Evolutionary conservation across 768 basidiomycete species (phyloP).

Genomic region (Xanthoconium purpureum): DNA sequence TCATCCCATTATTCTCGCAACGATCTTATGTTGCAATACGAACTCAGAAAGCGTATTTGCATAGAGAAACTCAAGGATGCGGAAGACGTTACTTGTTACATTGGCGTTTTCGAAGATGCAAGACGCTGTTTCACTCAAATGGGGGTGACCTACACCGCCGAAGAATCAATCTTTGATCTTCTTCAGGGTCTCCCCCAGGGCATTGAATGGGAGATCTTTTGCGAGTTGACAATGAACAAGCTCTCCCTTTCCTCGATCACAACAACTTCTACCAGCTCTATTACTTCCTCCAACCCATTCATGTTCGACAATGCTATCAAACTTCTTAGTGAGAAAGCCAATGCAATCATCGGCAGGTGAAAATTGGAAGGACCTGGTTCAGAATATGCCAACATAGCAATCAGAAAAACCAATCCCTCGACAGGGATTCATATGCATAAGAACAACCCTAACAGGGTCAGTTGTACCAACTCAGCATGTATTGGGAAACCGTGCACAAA

Average conservation of each 20-base stretch:
- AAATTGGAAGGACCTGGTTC: neutral
- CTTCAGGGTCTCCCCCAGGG: neutral
- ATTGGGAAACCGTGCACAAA: no score
- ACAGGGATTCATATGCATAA: no score
- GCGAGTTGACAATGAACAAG: neutral
- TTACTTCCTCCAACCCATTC: no score
- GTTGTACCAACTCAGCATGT: no score
- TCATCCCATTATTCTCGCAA: rapidly evolving
- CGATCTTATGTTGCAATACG: neutral
- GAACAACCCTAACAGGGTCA: no score
- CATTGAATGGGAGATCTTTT: neutral
- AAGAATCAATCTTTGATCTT: neutral
- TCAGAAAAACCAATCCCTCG: no score
- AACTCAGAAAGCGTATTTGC: rapidly evolving
- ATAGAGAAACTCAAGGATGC: neutral
- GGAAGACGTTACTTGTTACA: neutral
- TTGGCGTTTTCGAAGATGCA: neutral
- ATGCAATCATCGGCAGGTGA: neutral
- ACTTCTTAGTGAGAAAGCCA: neutral
- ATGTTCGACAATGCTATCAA: neutral
- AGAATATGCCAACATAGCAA: no score
- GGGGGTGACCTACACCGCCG: neutral
- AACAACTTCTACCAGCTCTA: neutral
- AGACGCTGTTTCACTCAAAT: neutral
- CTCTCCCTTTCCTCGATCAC: neutral